A percentile compares a stretch with the other conserved stretches of the same genome.
These are phyloP conservation scores for Kwoniella dendrophila DNA, from an alignment of 768 basidiomycete genomes.

Conservation along the genomic window DNA sequence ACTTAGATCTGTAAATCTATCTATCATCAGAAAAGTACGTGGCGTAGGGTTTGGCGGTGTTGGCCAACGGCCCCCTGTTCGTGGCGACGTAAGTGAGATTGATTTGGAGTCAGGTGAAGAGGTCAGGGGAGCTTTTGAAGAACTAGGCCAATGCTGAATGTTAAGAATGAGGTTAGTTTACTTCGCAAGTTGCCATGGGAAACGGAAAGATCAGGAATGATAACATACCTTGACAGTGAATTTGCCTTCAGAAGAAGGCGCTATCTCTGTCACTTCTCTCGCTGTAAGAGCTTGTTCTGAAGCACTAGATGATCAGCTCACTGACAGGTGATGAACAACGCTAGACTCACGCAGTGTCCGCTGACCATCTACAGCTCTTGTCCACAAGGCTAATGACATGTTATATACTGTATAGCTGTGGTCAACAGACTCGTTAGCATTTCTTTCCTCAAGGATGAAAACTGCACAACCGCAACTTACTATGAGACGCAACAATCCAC, in stretches of 20 bases:
- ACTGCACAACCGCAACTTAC: conserved; percentile 24
- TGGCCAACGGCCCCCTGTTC: conserved; percentile 19
- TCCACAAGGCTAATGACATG: conserved; percentile 32
- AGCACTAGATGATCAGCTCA: not conserved
- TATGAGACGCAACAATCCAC: conserved; percentile 32
- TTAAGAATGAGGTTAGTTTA: too few species aligned
- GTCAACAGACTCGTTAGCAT: not conserved
- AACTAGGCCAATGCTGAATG: conserved; percentile 20
- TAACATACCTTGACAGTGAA: conserved; percentile 22
- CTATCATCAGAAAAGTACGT: conserved; percentile 46
- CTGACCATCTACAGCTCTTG: conserved; percentile 37
- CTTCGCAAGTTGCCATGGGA: too few species aligned
- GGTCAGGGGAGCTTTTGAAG: conserved; percentile 3
- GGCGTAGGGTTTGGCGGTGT: conserved; percentile 21
- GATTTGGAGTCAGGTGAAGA: conserved; percentile 17
- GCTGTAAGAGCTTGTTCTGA: conserved; percentile 46
- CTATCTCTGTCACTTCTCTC: conserved; percentile 43
- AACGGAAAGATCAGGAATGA: not conserved
- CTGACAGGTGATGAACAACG: conserved; percentile 8
- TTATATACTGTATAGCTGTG: conserved; percentile 44
- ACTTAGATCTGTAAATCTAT: conserved; percentile 45
- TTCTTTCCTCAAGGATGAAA: not conserved
- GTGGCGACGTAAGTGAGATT: conserved; percentile 2
- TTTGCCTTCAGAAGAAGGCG: conserved; percentile 29
- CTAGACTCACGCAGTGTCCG: conserved; percentile 34